Percentiles rank a stretch among this genome's conserved stretches.
Evolutionary conservation across 495 filamentous ascomycete species (phyloP).

Genomic region (Penicillium dipodomyicola): DNA sequence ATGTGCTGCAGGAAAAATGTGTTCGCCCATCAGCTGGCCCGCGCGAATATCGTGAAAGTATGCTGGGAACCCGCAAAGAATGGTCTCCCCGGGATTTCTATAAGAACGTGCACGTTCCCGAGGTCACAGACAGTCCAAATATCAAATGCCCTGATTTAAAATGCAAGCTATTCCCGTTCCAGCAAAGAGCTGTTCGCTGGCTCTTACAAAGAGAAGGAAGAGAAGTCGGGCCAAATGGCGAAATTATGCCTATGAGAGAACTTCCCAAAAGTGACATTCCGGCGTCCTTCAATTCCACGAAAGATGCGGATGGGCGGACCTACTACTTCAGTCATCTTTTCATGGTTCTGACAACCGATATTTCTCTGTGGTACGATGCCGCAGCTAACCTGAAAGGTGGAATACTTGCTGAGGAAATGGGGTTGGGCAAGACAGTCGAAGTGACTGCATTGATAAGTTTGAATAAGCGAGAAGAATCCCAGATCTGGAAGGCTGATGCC

Average conservation of each 20-base stretch:
- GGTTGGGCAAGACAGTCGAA: slow-evolving; percentile 91
- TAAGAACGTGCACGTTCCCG: slow-evolving; percentile 59
- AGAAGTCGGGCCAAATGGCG: slow-evolving; percentile 35
- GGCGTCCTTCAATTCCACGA: slow-evolving; percentile 34
- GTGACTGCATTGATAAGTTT: slow-evolving; percentile 72
- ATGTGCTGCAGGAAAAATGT: slow-evolving; percentile 26
- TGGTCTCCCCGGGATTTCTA: slow-evolving; percentile 65
- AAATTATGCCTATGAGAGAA: slow-evolving; percentile 18
- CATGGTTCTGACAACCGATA: slow-evolving; percentile 56
- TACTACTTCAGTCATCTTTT: slow-evolving; percentile 65
- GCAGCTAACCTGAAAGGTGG: slow-evolving; percentile 51
- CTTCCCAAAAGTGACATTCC: slow-evolving; percentile 25
- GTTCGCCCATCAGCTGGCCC: not conserved
- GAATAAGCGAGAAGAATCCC: slow-evolving; percentile 46
- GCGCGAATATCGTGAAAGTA: slow-evolving; percentile 14
- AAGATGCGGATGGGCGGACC: slow-evolving; percentile 48
- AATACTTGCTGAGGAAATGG: slow-evolving; percentile 93
- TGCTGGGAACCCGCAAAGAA: slow-evolving; percentile 11
- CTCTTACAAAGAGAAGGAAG: slow-evolving; percentile 60
- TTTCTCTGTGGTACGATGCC: slow-evolving; percentile 42
- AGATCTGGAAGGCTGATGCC: slow-evolving; percentile 23
- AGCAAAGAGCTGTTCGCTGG: slow-evolving; percentile 69
- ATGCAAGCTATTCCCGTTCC: slow-evolving; percentile 66
- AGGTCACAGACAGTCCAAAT: slow-evolving; percentile 34
- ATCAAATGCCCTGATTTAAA: slow-evolving; percentile 43